These are phyloP conservation scores for Rasamsonia emersonii DNA, from an alignment of 2,329 filamentous ascomycete species.

Conservation along the genomic window DNA sequence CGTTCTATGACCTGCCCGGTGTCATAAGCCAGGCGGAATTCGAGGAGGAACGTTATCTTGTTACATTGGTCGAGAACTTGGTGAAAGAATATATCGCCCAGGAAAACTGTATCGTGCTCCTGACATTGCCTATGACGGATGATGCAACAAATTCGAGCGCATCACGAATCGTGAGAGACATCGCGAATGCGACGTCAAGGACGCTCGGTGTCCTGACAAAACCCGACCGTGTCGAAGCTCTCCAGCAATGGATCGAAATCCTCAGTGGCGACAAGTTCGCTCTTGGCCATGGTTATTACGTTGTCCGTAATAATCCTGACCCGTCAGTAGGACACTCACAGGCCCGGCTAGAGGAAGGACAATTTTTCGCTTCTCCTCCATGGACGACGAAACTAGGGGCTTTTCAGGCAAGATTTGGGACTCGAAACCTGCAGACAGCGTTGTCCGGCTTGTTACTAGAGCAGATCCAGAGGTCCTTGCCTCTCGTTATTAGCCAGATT, in stretches of 20 bases:
- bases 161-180: conserved; percentile 52
- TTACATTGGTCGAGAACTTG: conserved; percentile 63
- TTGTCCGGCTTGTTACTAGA: conserved; percentile 42
- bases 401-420: conserved; percentile 44
- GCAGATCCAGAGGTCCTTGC: conserved; percentile 35
- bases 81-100: conserved; percentile 62
- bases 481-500: conserved; percentile 32
- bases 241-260: conserved; percentile 55
- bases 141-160: conserved; percentile 70
- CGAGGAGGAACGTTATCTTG: conserved; percentile 57
- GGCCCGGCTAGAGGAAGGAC: conserved; percentile 41
- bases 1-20: conserved; percentile 79
- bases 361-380: conserved; percentile 41
- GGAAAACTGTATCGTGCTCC: conserved; percentile 63
- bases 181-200: conserved; percentile 45
- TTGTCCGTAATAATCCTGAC: conserved; percentile 54
- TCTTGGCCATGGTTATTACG: conserved; percentile 68
- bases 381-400: conserved; percentile 38
- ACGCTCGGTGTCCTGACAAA: conserved; percentile 77
- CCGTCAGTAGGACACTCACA: conserved; percentile 33
- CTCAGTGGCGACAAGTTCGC: conserved; percentile 53
- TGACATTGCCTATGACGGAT: conserved; percentile 67
- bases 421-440: conserved; percentile 38
- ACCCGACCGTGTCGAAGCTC: conserved; percentile 59
- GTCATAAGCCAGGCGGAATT: conserved; percentile 64